Base-by-base conservation (phyloP, 2,329 filamentous ascomycete genomes). In the Hypoxylon rubiginosum region DNA sequence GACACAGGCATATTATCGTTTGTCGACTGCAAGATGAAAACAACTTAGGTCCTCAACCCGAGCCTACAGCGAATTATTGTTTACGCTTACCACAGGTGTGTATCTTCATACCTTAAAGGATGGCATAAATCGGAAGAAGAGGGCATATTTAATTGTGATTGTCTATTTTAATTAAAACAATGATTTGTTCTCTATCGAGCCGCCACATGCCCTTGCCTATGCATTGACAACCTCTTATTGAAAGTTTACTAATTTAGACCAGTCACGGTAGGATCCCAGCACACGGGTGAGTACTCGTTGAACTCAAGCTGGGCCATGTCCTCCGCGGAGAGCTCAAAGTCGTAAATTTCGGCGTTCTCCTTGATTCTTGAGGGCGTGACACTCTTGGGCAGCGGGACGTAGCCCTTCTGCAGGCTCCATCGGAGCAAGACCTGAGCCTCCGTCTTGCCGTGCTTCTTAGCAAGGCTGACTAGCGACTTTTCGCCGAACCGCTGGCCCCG, bases 351-450 rank as follows among this genome's bases (percentile, higher is more conserved):
- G 0, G 84, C 78, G 72, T 94, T 94, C 75, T 89, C 85, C 64
- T 82, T 80, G 68, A 94, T 93, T 11, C 91, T 84, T 30, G 84
- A 86, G 0, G 88, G 84, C 4, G 87, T 91, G 53, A 91, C 90
- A 65, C 89, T 92, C 85, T 94, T 94, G 21, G 91, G 90, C 66
- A 94, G 81, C 49, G 91, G 91, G 34, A 92, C 84, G 77, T 88
- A 89, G 3, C 88, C 91, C 80, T 92, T 94, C 79, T 97, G 92
- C 79, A 97, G 78, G 71, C 91, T 92, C 86, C 93, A 97, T 68
- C 93, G 86, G 53, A 97, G 81, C 73, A 97, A 79, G 9, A 97
- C 81, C 83, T 97, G 94, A 9, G 92, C 91, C 64, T 91, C 87
- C 7, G 87, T 87, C 81, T 91, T 94, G 69, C 83, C 84, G 77